These are phyloP conservation scores for Leishmania mexicana DNA, from an alignment of 208 protist genomes.

Conservation along the genomic window DNA sequence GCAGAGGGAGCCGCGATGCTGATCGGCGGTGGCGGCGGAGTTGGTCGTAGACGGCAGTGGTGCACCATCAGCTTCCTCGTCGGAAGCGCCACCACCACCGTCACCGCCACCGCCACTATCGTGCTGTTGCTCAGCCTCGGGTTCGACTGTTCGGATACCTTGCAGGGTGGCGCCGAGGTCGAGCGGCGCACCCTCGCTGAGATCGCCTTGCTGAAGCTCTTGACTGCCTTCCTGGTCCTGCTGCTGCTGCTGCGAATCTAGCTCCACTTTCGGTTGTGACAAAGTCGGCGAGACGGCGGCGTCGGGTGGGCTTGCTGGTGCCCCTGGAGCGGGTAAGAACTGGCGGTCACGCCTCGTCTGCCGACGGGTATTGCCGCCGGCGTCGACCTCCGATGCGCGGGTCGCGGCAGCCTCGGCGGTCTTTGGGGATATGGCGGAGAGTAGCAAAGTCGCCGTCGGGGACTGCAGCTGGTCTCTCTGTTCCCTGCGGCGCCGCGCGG, in stretches of 20 bases:
- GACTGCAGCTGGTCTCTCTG: not conserved
- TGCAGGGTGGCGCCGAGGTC: not conserved
- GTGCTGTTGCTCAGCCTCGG: not conserved
- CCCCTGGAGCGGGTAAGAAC: not conserved
- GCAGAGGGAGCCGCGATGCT: not conserved
- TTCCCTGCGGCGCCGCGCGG: not conserved
- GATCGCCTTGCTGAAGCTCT: not conserved
- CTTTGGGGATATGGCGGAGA: slow-evolving; percentile 15
- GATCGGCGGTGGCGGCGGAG: not conserved
- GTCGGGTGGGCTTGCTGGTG: not conserved
- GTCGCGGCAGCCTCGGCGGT: not conserved
- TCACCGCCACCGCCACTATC: not conserved
- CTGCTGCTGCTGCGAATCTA: not conserved
- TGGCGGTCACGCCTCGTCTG: slow-evolving; percentile 3
- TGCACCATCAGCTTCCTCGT: not conserved
- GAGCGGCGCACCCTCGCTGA: not conserved
- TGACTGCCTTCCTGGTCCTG: not conserved
- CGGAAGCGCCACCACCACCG: not conserved
- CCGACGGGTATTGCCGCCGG: not conserved
- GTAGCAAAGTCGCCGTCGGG: slow-evolving; percentile 22
- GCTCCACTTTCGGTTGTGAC: not conserved
- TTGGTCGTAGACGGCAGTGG: not conserved
- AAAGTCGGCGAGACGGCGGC: not conserved
- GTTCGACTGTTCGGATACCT: not conserved
- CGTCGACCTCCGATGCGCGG: not conserved